Evolutionary conservation across 139 green algal species (phyloP).

Genomic region (Tetraselmis striata): DNA sequence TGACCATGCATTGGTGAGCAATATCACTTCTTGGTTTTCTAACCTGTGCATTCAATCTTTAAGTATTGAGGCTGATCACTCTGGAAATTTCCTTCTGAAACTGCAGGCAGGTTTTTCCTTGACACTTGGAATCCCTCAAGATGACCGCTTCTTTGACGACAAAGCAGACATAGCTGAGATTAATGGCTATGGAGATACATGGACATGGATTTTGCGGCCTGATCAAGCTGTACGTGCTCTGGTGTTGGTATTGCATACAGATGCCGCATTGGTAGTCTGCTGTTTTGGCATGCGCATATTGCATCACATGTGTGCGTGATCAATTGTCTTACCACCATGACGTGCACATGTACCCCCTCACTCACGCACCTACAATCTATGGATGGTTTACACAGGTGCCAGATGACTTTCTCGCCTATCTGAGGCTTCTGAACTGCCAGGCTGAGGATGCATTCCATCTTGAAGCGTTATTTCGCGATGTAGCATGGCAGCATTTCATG

Average conservation of each 20-base stretch:
- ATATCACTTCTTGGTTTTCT: no score
- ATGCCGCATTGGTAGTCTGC: no score
- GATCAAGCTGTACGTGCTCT: slow-evolving; percentile 4
- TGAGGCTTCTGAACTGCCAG: slow-evolving; percentile 70
- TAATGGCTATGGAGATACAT: slow-evolving; percentile 37
- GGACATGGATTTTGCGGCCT: slow-evolving; percentile 42
- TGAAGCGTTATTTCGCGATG: slow-evolving; percentile 79
- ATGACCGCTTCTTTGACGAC: slow-evolving; percentile 73
- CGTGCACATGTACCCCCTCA: no score
- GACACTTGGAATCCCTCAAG: slow-evolving; percentile 56
- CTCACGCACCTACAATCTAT: slow-evolving; percentile 4
- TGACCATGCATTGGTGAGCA: slow-evolving; percentile 30
- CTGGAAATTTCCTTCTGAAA: no score
- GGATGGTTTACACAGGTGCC: slow-evolving; percentile 19
- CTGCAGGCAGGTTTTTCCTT: slow-evolving; percentile 66
- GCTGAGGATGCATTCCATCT: slow-evolving; percentile 80
- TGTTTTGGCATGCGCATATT: neutral
- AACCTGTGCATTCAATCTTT: no score
- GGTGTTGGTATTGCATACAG: neutral
- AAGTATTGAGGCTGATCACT: no score
- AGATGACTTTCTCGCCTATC: slow-evolving; percentile 62
- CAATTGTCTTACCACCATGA: no score
- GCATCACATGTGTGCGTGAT: no score
- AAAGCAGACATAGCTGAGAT: slow-evolving; percentile 86
- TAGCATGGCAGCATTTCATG: slow-evolving; percentile 67